phyloP scores from a whole-genome alignment of 495 filamentous ascomycete species.

The Aspergillus kassunensis region DNA sequence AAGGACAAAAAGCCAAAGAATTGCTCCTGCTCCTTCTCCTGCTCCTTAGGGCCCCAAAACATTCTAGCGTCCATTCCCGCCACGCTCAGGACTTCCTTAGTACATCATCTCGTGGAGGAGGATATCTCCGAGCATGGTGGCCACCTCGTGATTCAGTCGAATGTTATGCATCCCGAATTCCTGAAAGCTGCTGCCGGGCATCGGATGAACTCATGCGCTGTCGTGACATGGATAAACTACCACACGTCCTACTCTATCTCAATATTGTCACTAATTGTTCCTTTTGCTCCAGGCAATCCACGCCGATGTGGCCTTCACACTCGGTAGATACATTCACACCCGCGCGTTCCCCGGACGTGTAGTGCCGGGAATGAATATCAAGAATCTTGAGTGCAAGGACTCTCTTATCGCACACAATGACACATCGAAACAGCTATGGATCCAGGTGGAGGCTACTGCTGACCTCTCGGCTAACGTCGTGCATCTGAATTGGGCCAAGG shows the following conservation, averaged over 20 bases:
- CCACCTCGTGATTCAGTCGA: conserved; percentile 23
- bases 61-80: not conserved
- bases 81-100: conserved; percentile 2
- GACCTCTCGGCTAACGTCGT: too few relatives aligned
- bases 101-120: conserved; percentile 26
- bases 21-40: not conserved
- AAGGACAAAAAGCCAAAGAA: conserved; percentile 17
- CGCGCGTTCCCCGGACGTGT: too few relatives aligned
- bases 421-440: too few relatives aligned
- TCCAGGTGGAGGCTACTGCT: too few relatives aligned
- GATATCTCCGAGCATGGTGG: conserved; percentile 12
- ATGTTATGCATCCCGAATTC: conserved; percentile 34
- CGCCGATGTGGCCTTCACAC: too few relatives aligned
- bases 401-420: too few relatives aligned
- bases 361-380: too few relatives aligned
- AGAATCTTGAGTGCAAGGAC: too few relatives aligned
- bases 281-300: conserved; percentile 11
- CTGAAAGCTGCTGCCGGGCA: conserved; percentile 27
- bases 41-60: too few relatives aligned
- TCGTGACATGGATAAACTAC: conserved; percentile 33
- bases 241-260: not conserved
- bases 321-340: too few relatives aligned
- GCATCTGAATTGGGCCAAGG: too few relatives aligned
- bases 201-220: conserved; percentile 36
- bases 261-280: too few relatives aligned